Percentiles rank a stretch among this genome's conserved stretches.
phyloP scores from a whole-genome alignment of 257 asterid species.

The Penstemon eatonii region DNA sequence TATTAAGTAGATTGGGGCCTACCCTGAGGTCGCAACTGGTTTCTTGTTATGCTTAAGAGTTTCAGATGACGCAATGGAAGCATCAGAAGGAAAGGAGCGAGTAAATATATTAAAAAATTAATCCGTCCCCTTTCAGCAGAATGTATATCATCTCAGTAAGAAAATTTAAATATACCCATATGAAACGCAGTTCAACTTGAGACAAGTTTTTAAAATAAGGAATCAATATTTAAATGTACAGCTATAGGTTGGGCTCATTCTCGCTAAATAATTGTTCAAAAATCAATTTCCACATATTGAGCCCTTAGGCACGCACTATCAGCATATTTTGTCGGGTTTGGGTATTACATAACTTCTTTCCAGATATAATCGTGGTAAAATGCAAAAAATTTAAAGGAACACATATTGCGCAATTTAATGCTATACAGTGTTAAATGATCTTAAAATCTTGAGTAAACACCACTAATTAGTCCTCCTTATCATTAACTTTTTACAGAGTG shows the following conservation, averaged over 20 bases:
- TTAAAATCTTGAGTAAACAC: background rate
- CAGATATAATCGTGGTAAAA: background rate
- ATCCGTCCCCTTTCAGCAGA: background rate
- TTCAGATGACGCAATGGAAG: background rate
- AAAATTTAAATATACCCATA: background rate
- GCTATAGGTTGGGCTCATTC: background rate
- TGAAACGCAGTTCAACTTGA: background rate
- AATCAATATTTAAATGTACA: background rate
- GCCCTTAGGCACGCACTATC: no score
- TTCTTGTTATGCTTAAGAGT: background rate
- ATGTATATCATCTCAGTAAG: background rate
- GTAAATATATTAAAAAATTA: background rate
- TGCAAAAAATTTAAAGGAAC: background rate
- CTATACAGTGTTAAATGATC: background rate
- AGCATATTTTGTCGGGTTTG: background rate
- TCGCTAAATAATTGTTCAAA: no score
- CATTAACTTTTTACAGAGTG: no score
- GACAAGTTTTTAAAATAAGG: background rate
- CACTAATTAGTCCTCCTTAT: no score
- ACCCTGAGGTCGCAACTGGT: background rate
- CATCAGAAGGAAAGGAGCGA: background rate
- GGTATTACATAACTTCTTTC: background rate
- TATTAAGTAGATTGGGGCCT: background rate
- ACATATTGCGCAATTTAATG: background rate
- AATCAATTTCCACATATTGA: no score